These are phyloP conservation scores for Linum tenue DNA, from an alignment of 345 rosid genomes.

Conservation along the genomic window DNA sequence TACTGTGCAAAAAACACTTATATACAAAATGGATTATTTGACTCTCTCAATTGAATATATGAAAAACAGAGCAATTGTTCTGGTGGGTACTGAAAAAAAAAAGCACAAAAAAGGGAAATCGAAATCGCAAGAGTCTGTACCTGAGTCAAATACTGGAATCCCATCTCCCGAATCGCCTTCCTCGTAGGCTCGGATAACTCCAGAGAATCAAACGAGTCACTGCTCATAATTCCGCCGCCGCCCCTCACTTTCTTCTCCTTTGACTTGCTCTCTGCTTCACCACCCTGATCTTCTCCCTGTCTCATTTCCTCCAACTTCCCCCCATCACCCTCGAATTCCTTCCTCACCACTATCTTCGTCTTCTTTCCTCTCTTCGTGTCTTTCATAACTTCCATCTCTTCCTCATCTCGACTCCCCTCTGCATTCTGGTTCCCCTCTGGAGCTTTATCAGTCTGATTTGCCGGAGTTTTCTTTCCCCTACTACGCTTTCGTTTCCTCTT, in stretches of 20 bases:
- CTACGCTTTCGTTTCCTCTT: conserved; percentile 22
- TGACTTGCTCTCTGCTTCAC: conserved; percentile 18
- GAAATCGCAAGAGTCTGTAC: conserved; percentile 16
- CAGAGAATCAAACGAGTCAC: conserved; percentile 56
- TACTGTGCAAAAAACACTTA: not conserved
- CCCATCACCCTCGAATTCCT: not conserved
- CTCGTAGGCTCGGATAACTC: conserved; percentile 60
- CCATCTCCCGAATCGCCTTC: conserved; percentile 64
- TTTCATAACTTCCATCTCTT: not conserved
- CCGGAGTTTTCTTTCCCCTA: conserved; percentile 3
- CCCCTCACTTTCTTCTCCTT: conserved; percentile 16
- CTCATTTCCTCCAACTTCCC: conserved; percentile 11
- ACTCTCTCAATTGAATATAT: too few relatives aligned
- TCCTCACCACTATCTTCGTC: not conserved
- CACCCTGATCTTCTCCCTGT: conserved; percentile 12
- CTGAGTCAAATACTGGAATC: conserved; percentile 78
- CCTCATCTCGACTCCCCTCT: not conserved
- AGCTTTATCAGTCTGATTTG: not conserved
- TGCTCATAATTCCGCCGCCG: conserved; percentile 72
- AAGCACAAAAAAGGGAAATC: not conserved
- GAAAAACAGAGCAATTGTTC: not conserved
- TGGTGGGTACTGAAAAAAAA: not conserved
- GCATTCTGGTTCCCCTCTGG: conserved; percentile 3
- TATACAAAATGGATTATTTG: too few relatives aligned
- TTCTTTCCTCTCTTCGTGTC: not conserved